A percentile compares a stretch with the other conserved stretches of the same genome.
Conservation (phyloP, 2,329 filamentous ascomycete species). For the Diaporthe aspalathi region DNA sequence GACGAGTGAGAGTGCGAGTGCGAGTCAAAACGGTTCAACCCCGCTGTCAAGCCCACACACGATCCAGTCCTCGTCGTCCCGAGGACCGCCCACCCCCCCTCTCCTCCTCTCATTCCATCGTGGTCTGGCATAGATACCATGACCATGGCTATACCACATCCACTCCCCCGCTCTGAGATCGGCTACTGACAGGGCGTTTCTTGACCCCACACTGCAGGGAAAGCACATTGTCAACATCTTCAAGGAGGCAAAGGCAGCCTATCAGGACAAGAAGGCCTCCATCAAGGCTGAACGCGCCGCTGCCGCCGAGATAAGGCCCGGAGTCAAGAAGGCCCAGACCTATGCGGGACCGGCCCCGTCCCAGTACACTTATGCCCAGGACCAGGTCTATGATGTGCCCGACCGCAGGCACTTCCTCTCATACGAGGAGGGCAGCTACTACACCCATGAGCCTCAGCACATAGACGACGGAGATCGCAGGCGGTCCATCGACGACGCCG, state of each 20-base stretch:
- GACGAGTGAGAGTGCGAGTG: background rate
- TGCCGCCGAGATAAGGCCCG: conserved; percentile 36
- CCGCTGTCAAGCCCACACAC: conserved; percentile 29
- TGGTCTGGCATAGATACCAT: background rate
- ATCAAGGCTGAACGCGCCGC: conserved; percentile 73
- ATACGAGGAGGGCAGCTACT: conserved; percentile 25
- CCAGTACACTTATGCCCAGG: conserved; percentile 42
- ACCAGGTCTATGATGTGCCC: conserved; percentile 44
- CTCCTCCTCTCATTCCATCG: background rate
- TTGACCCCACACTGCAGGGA: conserved; percentile 64
- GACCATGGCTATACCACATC: background rate
- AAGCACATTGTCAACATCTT: conserved; percentile 92
- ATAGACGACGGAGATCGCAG: conserved; percentile 46
- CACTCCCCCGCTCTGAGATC: background rate
- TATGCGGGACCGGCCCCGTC: conserved; percentile 55
- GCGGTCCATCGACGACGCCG: conserved; percentile 42
- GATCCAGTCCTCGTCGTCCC: background rate
- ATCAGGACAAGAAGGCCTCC: conserved; percentile 87
- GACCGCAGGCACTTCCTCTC: conserved; percentile 39
- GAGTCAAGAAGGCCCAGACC: conserved; percentile 70
- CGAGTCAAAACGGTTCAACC: conserved; percentile 27
- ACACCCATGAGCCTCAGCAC: conserved; percentile 35
- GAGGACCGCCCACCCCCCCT: conserved; percentile 12
- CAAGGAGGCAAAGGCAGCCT: conserved; percentile 90
- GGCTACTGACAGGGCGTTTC: conserved; percentile 11